Conservation (phyloP, 371 early-diverging fungal species). For the Mortierella sp. region DNA sequence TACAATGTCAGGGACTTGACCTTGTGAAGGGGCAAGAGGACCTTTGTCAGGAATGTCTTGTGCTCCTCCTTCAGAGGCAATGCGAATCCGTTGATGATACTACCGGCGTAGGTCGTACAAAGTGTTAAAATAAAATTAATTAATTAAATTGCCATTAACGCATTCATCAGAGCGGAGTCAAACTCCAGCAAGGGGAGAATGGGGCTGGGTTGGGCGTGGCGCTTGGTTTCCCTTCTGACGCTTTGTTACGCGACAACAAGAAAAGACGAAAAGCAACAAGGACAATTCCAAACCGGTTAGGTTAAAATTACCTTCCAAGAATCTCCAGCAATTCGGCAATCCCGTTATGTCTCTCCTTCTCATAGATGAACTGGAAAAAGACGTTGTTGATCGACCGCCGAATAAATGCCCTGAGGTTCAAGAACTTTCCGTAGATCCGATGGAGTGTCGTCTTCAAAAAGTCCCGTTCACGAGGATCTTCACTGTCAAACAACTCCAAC, state of each 20-base stretch:
- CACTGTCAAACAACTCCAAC: slow-evolving; percentile 95
- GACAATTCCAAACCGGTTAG: too few species aligned
- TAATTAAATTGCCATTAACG: slow-evolving; percentile 11
- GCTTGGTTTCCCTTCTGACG: too few species aligned
- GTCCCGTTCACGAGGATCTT: slow-evolving; percentile 97
- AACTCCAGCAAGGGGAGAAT: background rate
- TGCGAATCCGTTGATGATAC: slow-evolving; percentile 98
- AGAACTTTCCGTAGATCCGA: slow-evolving; percentile 96
- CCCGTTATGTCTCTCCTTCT: slow-evolving; percentile 95
- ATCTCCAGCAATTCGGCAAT: slow-evolving; percentile 97
- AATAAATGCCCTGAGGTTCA: slow-evolving; percentile 93
- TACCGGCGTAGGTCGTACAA: slow-evolving; percentile 31
- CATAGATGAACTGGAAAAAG: slow-evolving; percentile 96
- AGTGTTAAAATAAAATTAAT: slow-evolving; percentile 12
- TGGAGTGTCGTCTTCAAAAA: slow-evolving; percentile 96
- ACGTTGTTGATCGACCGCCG: slow-evolving; percentile 95
- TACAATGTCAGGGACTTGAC: slow-evolving; percentile 87
- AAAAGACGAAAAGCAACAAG: background rate
- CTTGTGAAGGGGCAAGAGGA: slow-evolving; percentile 94
- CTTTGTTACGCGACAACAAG: background rate
- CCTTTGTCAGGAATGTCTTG: slow-evolving; percentile 90
- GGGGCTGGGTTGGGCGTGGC: background rate
- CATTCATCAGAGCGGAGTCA: background rate
- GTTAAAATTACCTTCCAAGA: slow-evolving; percentile 82
- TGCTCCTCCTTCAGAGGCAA: slow-evolving; percentile 97